Conservation (phyloP, 2,329 filamentous ascomycete species). For the Diplodia sapinea region DNA sequence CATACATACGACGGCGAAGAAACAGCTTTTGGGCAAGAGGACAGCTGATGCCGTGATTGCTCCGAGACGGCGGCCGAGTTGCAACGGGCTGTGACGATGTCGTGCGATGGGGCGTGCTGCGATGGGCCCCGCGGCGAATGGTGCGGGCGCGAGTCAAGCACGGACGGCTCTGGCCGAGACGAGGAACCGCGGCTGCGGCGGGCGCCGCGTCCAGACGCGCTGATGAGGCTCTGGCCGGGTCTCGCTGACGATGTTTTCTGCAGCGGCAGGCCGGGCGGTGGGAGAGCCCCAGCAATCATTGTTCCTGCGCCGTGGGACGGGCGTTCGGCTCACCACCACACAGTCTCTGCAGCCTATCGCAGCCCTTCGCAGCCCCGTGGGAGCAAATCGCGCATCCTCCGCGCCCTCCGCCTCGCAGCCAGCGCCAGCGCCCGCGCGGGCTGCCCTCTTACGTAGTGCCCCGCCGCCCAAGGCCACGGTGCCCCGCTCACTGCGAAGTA, state of each 20-base stretch:
- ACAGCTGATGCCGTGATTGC: constrained; percentile 22
- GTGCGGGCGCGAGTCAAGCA: constrained; percentile 15
- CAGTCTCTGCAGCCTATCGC: constrained; percentile 13
- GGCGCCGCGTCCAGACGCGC: constrained; percentile 11
- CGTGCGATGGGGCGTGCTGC: constrained; percentile 5
- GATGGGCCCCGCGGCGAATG: neutral
- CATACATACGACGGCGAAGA: constrained; percentile 33
- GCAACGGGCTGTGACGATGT: constrained; percentile 9
- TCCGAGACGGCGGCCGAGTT: constrained; percentile 1
- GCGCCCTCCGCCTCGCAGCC: constrained; percentile 22
- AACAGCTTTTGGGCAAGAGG: constrained; percentile 4
- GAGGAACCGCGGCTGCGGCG: constrained; percentile 21
- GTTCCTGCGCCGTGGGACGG: constrained; percentile 28
- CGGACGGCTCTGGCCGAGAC: constrained; percentile 17
- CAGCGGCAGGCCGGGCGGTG: constrained; percentile 14
- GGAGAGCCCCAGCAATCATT: neutral
- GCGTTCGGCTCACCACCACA: constrained; percentile 8
- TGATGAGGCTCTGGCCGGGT: constrained; percentile 9
- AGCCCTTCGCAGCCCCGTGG: constrained; percentile 26
- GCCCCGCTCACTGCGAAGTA: constrained; percentile 30
- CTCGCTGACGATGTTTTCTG: neutral
- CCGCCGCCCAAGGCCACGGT: constrained; percentile 29
- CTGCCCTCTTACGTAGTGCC: constrained; percentile 33
- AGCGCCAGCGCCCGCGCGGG: constrained; percentile 32
- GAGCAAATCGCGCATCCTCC: constrained; percentile 30